Base-by-base conservation (phyloP, 1,139 yeast species). In the Zygosaccharomyces sapae region DNA sequence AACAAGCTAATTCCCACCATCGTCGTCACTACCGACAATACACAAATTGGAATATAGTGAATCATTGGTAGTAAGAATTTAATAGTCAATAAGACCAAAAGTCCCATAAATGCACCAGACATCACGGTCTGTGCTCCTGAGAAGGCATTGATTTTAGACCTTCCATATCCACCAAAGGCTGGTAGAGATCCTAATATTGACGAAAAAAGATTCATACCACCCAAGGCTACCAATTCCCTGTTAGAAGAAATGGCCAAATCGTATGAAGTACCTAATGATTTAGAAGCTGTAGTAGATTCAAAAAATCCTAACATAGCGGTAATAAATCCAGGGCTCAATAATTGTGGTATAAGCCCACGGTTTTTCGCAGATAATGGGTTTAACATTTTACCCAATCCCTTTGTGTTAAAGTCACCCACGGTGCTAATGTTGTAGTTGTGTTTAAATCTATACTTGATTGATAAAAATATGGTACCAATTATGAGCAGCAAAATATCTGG, bases 151-250 rank as follows among this genome's bases (percentile, higher is more conserved):
- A 92, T 82, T 60, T 86, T 90, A 33, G 95, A 83, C 62, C 97
- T 76, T 1, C 97, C 97, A 62, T 92, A 92, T 0, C 98, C 97
- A 2, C 98, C 98, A 73, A 90, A 90, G 0, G 96, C 81, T 0
- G 98, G 97, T 10, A 92, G 70, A 0, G 92, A 86, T 3, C 96
- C 92, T 46, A 68, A 80, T 18, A 79, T 52, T 1, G 88, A 77
- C 1, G 84, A 83, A 3, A 76, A 69, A 2, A 89, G 54, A 59
- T 90, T 92, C 43, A 86, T 80, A 18, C 78, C 69, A 0, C 98
- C 98, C 41, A 92, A 71, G 0, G 97, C 97, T 5, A 85, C 84
- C 45, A 85, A 67, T 59, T 85, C 94, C 55, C 90, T 72, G 58
- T 85, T 84, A 1, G 90, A 80, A 0, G 90, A 82, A 4, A 84